Percentiles rank a stretch among this genome's conserved stretches.
Evolutionary conservation across 1,284 basidiomycete genomes (phyloP).

Genomic region (Malassezia nana): DNA sequence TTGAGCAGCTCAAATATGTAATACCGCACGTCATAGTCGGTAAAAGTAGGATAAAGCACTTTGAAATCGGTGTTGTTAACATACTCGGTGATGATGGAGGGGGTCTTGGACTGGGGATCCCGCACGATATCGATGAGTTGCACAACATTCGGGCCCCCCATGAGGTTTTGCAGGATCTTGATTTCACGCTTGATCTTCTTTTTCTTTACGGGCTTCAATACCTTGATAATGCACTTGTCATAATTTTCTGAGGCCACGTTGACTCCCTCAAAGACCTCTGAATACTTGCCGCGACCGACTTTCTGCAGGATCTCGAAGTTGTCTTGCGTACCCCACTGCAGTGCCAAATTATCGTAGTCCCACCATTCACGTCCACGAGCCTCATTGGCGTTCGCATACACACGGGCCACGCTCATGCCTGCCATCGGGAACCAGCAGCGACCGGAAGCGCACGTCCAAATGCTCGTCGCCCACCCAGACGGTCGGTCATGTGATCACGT

Average conservation of each 20-base stretch:
- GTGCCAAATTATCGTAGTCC: slow-evolving; percentile 52
- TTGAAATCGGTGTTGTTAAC: slow-evolving; percentile 98
- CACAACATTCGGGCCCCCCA: slow-evolving; percentile 83
- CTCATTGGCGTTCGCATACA: slow-evolving; percentile 57
- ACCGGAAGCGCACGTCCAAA: slow-evolving; percentile 9
- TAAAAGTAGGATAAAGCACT: slow-evolving; percentile 85
- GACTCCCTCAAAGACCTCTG: slow-evolving; percentile 82
- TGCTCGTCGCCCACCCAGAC: slow-evolving; percentile 12
- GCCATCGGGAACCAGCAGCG: slow-evolving; percentile 11
- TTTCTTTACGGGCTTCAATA: slow-evolving; percentile 98
- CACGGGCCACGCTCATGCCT: slow-evolving; percentile 50
- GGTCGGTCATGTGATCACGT: slow-evolving; percentile 4
- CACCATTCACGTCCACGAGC: slow-evolving; percentile 56
- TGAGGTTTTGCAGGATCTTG: slow-evolving; percentile 93
- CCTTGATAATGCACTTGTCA: slow-evolving; percentile 96
- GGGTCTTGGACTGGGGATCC: slow-evolving; percentile 83
- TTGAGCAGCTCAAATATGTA: slow-evolving; percentile 96
- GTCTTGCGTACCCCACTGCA: slow-evolving; percentile 59
- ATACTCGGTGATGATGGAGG: slow-evolving; percentile 95
- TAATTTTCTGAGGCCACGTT: slow-evolving; percentile 59
- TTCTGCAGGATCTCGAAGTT: slow-evolving; percentile 97
- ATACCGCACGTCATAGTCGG: slow-evolving; percentile 86
- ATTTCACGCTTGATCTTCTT: slow-evolving; percentile 99
- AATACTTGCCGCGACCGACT: slow-evolving; percentile 76
- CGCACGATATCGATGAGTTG: slow-evolving; percentile 84